Evolutionary conservation across 1,139 yeast genomes (phyloP).

Genomic region (Yamadazyma dendronema): DNA sequence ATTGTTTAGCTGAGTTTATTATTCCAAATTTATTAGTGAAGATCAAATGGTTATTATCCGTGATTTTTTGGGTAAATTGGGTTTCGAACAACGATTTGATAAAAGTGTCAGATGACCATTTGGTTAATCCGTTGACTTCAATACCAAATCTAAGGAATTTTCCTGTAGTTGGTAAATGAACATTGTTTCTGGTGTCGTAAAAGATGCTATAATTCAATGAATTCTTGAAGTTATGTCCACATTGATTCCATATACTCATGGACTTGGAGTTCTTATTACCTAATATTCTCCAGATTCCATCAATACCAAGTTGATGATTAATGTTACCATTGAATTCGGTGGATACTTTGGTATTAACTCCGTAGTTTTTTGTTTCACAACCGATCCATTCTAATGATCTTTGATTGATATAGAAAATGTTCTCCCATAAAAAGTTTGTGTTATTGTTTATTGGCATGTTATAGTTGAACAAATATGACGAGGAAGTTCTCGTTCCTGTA

Average conservation of each 20-base stretch:
- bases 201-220: conserved; percentile 50
- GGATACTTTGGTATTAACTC: conserved; percentile 53
- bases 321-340: conserved; percentile 23
- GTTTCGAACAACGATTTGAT: conserved; percentile 50
- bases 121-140: conserved; percentile 55
- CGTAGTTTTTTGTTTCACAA: conserved; percentile 60
- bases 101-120: conserved; percentile 28
- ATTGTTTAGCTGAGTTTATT: conserved; percentile 32
- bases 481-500: conserved; percentile 74
- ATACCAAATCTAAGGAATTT: conserved; percentile 47
- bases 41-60: conserved; percentile 34
- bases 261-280: conserved; percentile 41
- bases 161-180: conserved; percentile 61
- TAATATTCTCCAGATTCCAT: conserved; percentile 63
- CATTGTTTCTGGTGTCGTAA: conserved; percentile 58
- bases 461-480: conserved; percentile 66
- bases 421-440: conserved; percentile 54
- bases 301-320: conserved; percentile 63
- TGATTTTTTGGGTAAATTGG: conserved; percentile 32
- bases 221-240: conserved; percentile 64
- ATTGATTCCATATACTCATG: conserved; percentile 35
- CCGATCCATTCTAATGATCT: conserved; percentile 61
- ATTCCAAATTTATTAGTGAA: conserved; percentile 53
- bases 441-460: conserved; percentile 59
- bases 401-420: conserved; percentile 54